Percentiles rank a stretch among this genome's conserved stretches.
Evolutionary conservation across 495 filamentous ascomycete genomes (phyloP).

Genomic region (Penicillium flavigenum): DNA sequence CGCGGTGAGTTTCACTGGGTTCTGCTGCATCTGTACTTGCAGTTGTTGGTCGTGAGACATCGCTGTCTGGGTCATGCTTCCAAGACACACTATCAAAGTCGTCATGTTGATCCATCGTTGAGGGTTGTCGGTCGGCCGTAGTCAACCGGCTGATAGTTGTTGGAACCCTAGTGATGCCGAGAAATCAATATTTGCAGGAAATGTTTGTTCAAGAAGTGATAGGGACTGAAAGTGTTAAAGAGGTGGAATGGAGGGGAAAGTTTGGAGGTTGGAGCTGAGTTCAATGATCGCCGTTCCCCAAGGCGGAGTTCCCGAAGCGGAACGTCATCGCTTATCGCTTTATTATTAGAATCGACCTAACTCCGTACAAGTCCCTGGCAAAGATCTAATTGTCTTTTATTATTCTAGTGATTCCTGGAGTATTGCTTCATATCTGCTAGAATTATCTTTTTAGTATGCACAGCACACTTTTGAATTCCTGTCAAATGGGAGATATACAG

Average conservation of each 20-base stretch:
- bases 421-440: not conserved
- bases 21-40: conserved; percentile 47
- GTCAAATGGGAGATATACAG: conserved; percentile 9
- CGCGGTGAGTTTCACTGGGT: conserved; percentile 29
- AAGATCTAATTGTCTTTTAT: not conserved
- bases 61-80: conserved; percentile 54
- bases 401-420: not conserved
- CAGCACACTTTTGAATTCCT: conserved; percentile 3
- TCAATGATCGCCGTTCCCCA: conserved; percentile 32
- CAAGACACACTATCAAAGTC: conserved; percentile 61
- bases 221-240: conserved; percentile 7
- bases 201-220: conserved; percentile 4
- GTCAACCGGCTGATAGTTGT: conserved; percentile 18
- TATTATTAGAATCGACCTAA: not conserved
- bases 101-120: conserved; percentile 53
- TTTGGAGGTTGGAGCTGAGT: conserved; percentile 21
- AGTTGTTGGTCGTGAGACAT: conserved; percentile 49
- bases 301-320: conserved; percentile 33
- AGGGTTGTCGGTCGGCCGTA: conserved; percentile 24
- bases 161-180: conserved; percentile 2
- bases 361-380: not conserved
- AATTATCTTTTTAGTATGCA: conserved; percentile 5
- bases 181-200: conserved; percentile 8
- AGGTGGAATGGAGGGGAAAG: conserved; percentile 17
- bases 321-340: conserved; percentile 30